Evolutionary conservation across 2,329 filamentous ascomycete genomes (phyloP), one percentile per base, ranked within the genome.

Genomic region (Fusarium denticulatum): DNA sequence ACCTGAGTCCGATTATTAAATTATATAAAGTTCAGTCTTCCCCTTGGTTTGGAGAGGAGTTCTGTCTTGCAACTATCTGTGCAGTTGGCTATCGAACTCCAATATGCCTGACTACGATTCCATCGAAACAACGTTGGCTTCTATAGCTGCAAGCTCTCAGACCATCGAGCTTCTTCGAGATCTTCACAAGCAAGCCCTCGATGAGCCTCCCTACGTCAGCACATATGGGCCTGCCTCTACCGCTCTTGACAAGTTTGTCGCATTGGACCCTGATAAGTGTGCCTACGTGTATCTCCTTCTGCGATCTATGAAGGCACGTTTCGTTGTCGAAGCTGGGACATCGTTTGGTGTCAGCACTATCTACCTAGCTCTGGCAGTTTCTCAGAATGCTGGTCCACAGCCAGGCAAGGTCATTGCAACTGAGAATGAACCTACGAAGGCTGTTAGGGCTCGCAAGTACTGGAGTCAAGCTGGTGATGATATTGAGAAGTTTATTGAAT

Each of bases 341-440:
- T 88, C 85, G 46, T 91, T 89, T 64, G 90, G 90, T 6, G 85
- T 92, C 3, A 89, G 86, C 63, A 91, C 89, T 0, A 89, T 91
- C 49, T 92, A 91, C 67, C 84, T 91, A 5, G 88, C 89, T 0
- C 81, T 91, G 5, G 90, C 88, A 0, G 87, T 88, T 1, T 83
- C 83, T 0, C 83, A 87, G 61, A 90, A 88, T 64, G 82, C 81
- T 40, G 64, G 20, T 45, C 62, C 39, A 16, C 67, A 39, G 76
- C 78, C 18, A 59, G 78, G 60, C 22, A 75, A 45, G 43, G 89
- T 92, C 1, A 87, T 91, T 75, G 89, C 85, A 1, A 92, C 90
- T 0, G 90, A 92, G 79, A 86, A 90, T 32, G 90, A 92, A 76
- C 77, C 81, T 1, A 77, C 74, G 11, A 92, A 91, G 79, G 88